Evolutionary conservation across 257 asterid species (phyloP).

Genomic region (Anisodus tanguticus): DNA sequence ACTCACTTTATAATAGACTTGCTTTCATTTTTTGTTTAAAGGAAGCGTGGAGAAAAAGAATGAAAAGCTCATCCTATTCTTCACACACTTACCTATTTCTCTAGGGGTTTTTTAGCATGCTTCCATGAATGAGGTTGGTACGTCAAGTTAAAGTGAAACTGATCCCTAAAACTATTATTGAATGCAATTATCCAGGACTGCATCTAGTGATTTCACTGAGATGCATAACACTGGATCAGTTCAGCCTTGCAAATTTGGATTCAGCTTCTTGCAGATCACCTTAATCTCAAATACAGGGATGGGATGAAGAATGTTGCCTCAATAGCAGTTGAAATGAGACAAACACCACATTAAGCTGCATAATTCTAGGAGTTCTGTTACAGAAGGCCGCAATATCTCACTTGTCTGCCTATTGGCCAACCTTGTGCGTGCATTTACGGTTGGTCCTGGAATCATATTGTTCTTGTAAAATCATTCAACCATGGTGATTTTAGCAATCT

Average conservation of each 20-base stretch:
- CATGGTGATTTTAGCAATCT: background rate
- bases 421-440: background rate
- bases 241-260: background rate
- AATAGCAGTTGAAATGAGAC: conserved; percentile 16
- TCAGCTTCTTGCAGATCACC: background rate
- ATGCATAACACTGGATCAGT: background rate
- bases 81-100: background rate
- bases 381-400: background rate
- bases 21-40: background rate
- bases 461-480: background rate
- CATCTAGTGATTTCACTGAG: conserved; percentile 11
- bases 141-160: background rate
- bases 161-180: background rate
- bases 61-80: background rate
- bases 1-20: background rate
- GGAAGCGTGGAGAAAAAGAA: background rate
- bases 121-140: background rate
- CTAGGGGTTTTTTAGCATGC: background rate
- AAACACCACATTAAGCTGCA: background rate
- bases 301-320: background rate
- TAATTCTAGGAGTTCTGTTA: background rate
- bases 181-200: background rate
- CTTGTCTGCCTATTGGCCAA: conserved; percentile 13
- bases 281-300: conserved; percentile 30
- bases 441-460: background rate